Percentiles rank a stretch among this genome's conserved stretches.
phyloP scores from a whole-genome alignment of 2,329 filamentous ascomycete species.

The Tolypocladium tropicale region DNA sequence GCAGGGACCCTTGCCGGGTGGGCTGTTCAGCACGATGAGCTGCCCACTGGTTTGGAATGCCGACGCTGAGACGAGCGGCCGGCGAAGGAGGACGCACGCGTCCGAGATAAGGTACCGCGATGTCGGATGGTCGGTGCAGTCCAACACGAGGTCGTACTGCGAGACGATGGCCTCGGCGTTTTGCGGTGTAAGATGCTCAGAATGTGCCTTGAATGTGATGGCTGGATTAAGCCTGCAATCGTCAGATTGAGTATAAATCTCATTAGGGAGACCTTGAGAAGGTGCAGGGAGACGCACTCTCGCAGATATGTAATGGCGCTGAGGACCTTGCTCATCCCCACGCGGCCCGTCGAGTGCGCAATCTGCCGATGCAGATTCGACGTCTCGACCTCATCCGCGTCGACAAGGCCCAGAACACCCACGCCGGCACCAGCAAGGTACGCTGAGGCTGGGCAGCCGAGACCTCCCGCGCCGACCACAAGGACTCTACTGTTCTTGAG shows the following conservation, averaged over 20 bases:
- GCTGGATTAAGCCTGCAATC: slow-evolving; percentile 58
- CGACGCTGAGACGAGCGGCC: slow-evolving; percentile 79
- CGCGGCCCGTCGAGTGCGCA: slow-evolving; percentile 59
- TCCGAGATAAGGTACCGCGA: slow-evolving; percentile 91
- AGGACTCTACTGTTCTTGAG: slow-evolving; percentile 63
- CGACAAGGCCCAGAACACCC: slow-evolving; percentile 72
- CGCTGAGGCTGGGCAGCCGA: slow-evolving; percentile 86
- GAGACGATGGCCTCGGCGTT: slow-evolving; percentile 58
- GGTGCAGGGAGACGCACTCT: slow-evolving; percentile 28
- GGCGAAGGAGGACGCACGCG: slow-evolving; percentile 67
- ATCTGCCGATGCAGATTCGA: slow-evolving; percentile 94
- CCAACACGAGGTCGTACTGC: slow-evolving; percentile 73
- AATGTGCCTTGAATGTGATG: slow-evolving; percentile 52
- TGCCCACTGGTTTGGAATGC: slow-evolving; percentile 85
- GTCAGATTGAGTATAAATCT: neutral
- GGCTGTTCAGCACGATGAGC: slow-evolving; percentile 78
- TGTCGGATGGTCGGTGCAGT: slow-evolving; percentile 90
- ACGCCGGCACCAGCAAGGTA: slow-evolving; percentile 88
- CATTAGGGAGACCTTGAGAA: neutral
- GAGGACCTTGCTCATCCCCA: slow-evolving; percentile 71
- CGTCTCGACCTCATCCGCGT: slow-evolving; percentile 77
- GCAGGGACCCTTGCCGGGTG: slow-evolving; percentile 68
- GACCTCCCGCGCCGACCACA: slow-evolving; percentile 76
- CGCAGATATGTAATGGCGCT: slow-evolving; percentile 56
- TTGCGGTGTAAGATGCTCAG: slow-evolving; percentile 53